phyloP scores from a whole-genome alignment of 169 alveolate species.

The Amoebophrya sp. region DNA sequence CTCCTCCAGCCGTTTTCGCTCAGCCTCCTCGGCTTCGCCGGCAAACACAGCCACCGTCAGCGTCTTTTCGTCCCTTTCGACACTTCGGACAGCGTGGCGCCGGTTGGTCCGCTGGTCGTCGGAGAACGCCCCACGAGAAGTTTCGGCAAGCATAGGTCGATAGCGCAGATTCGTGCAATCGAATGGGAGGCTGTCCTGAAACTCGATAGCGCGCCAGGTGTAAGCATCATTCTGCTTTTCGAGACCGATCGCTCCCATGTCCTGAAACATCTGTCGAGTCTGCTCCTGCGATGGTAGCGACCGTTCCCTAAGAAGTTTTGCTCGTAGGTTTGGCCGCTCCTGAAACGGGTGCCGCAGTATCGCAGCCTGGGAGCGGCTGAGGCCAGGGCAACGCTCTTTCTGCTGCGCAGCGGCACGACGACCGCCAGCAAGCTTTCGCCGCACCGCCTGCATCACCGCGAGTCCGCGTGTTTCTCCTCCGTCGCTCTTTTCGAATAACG shows the following conservation, averaged over 20 bases:
- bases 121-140: no score
- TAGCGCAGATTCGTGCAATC: background rate
- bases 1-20: no score
- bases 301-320: background rate
- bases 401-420: background rate
- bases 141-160: no score
- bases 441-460: background rate
- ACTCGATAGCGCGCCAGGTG: background rate
- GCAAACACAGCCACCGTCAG: no score
- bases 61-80: no score
- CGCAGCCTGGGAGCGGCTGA: background rate
- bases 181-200: background rate
- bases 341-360: background rate
- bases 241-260: background rate
- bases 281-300: background rate
- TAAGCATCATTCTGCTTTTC: background rate
- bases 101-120: no score
- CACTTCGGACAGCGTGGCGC: no score
- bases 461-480: no score
- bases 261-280: background rate
- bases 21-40: no score
- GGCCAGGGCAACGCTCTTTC: background rate
- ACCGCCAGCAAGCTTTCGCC: background rate
- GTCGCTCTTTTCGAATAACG: no score
- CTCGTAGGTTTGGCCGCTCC: background rate